These are phyloP conservation scores for Sphaerulina vaccinii DNA, from an alignment of 2,329 filamentous ascomycete species.

Conservation along the genomic window DNA sequence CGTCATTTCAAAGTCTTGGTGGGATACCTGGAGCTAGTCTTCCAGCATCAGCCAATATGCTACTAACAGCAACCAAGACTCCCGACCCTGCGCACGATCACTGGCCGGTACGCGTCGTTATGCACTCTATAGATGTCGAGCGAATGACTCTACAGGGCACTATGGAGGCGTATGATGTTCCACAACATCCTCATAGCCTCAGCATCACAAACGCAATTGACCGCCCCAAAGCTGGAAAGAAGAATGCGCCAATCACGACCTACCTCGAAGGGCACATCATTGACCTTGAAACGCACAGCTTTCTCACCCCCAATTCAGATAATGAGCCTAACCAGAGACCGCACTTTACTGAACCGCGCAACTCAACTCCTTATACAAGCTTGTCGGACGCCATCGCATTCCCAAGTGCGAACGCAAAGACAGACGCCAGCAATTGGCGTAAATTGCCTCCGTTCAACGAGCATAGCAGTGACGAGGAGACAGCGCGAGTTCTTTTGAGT, in stretches of 20 bases:
- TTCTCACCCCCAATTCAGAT: conserved; percentile 51
- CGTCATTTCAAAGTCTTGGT: conserved; percentile 17
- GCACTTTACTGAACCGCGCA: conserved; percentile 18
- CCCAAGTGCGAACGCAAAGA: conserved; percentile 43
- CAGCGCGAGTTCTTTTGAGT: conserved; percentile 45
- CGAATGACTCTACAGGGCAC: conserved; percentile 64
- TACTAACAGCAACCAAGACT: conserved; percentile 15
- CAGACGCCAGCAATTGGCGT: conserved; percentile 51
- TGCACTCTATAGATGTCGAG: conserved; percentile 61
- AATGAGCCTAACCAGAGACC: conserved; percentile 19
- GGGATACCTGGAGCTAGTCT: background rate
- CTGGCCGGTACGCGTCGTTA: conserved; percentile 67
- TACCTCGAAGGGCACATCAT: conserved; percentile 69
- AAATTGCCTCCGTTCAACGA: conserved; percentile 48
- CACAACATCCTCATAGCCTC: conserved; percentile 43
- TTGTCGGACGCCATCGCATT: conserved; percentile 41
- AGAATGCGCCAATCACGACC: conserved; percentile 59
- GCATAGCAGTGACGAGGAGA: conserved; percentile 27
- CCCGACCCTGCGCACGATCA: conserved; percentile 49
- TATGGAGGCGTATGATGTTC: conserved; percentile 70
- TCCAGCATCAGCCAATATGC: conserved; percentile 1
- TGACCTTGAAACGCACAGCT: conserved; percentile 53
- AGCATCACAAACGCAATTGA: conserved; percentile 26
- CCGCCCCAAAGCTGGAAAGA: conserved; percentile 38
- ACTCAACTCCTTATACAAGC: conserved; percentile 26